A percentile compares a stretch with the other conserved stretches of the same genome.
phyloP scores from a whole-genome alignment of 139 green algal genomes.

The Chlorella sorokiniana region DNA sequence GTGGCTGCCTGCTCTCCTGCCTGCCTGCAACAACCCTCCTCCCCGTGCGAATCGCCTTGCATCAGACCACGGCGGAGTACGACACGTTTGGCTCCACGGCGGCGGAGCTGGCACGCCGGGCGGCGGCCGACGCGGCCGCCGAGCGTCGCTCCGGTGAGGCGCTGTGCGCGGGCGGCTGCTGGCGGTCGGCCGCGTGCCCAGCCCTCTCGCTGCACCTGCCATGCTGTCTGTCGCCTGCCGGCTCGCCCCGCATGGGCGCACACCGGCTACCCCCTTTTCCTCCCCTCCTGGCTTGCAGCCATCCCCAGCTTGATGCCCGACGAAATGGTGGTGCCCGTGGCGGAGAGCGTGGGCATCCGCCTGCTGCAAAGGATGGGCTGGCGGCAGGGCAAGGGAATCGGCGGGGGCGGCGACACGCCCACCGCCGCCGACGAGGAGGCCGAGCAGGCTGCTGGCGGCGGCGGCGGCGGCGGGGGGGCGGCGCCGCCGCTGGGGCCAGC shows the following conservation, averaged over 20 bases:
- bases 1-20: not conserved
- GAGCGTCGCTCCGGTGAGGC: conserved; percentile 10
- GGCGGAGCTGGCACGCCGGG: conserved; percentile 44
- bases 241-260: not conserved
- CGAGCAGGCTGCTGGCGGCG: not conserved
- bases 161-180: not conserved
- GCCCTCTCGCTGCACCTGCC: no score
- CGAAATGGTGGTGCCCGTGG: conserved; percentile 81
- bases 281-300: not conserved
- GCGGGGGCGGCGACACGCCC: not conserved
- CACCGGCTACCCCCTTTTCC: not conserved
- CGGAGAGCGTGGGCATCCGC: conserved; percentile 76
- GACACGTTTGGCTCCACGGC: conserved; percentile 83
- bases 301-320: conserved; percentile 68
- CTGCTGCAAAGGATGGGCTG: conserved; percentile 95
- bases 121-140: conserved; percentile 25
- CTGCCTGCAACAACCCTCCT: not conserved
- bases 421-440: not conserved
- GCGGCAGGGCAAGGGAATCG: conserved; percentile 81
- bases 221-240: not conserved
- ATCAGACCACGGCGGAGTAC: conserved; percentile 55
- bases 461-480: conserved; percentile 7
- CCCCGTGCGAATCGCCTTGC: no score
- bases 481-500: conserved; percentile 47
- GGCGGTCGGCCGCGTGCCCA: not conserved